These are phyloP conservation scores for Neofusicoccum sp. DNA, from an alignment of 2,329 filamentous ascomycete species.

Conservation along the genomic window DNA sequence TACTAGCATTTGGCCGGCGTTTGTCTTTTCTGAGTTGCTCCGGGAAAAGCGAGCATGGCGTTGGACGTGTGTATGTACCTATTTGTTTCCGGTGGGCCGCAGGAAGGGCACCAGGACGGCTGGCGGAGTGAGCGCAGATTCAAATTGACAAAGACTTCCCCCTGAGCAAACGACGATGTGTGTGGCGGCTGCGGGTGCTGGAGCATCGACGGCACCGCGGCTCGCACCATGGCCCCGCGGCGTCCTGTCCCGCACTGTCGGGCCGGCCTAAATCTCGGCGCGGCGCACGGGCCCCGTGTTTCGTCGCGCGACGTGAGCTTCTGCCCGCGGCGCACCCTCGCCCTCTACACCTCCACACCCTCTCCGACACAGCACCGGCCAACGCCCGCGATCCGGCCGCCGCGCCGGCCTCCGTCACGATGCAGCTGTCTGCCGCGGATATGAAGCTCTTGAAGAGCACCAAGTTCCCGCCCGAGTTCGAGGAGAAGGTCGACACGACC, in stretches of 20 bases:
- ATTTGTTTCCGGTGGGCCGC: neutral
- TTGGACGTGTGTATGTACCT: neutral
- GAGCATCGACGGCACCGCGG: neutral
- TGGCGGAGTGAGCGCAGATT: neutral
- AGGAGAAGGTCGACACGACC: conserved; percentile 90
- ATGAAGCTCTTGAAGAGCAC: conserved; percentile 86
- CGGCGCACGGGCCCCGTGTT: neutral
- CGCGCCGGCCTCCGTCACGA: neutral
- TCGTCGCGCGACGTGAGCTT: conserved; percentile 3
- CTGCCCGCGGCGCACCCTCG: neutral
- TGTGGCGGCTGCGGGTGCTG: neutral
- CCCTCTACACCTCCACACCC: neutral
- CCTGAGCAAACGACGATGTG: too few species aligned
- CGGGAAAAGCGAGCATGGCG: conserved; percentile 16
- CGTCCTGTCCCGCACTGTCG: neutral
- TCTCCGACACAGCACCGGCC: too few species aligned
- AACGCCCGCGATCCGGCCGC: neutral
- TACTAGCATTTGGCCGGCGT: conserved; percentile 12
- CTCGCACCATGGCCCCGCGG: conserved; percentile 11
- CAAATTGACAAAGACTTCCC: neutral
- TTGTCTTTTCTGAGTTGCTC: neutral
- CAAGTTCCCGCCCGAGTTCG: conserved; percentile 92
- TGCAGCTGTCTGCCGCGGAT: conserved; percentile 81
- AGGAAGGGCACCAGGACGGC: neutral
- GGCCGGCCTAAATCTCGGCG: conserved; percentile 7